phyloP scores from a whole-genome alignment of 768 basidiomycete species.

The Mycena filopes region DNA sequence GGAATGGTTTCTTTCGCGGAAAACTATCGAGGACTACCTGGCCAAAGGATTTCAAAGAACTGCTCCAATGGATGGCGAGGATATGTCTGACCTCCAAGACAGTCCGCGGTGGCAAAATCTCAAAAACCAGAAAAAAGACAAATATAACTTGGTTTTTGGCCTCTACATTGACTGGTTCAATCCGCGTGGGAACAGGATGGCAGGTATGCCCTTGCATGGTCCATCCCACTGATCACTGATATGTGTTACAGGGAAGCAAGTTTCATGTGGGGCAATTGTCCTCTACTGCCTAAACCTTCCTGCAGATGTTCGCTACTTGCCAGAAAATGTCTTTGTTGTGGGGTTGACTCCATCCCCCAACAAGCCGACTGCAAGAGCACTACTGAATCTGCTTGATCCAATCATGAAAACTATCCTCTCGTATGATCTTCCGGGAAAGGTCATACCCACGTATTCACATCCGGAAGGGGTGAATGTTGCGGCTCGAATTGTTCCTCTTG shows the following conservation, averaged over 20 bases:
- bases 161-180: constrained; percentile 41
- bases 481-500: constrained; percentile 29
- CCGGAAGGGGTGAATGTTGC: constrained; percentile 30
- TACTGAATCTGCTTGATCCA: constrained; percentile 17
- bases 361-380: constrained; percentile 34
- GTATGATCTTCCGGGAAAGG: constrained; percentile 13
- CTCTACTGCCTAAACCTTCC: constrained; percentile 42
- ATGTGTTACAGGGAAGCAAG: not conserved
- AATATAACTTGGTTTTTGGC: constrained; percentile 31
- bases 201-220: constrained; percentile 27
- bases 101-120: constrained; percentile 18
- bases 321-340: constrained; percentile 40
- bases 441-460: constrained; percentile 21
- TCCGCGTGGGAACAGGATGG: constrained; percentile 33
- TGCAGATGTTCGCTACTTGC: constrained; percentile 28
- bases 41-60: not conserved
- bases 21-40: constrained; percentile 8
- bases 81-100: constrained; percentile 10
- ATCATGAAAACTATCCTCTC: constrained; percentile 13
- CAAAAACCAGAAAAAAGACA: not conserved
- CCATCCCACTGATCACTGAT: too few relatives aligned
- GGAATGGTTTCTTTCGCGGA: constrained; percentile 9
- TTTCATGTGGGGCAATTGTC: constrained; percentile 24
- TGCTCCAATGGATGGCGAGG: not conserved
- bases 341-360: constrained; percentile 41